A percentile compares a stretch with the other conserved stretches of the same genome.
These are phyloP conservation scores for Phytophthora nicotianae DNA, from an alignment of 352 stramenopile species.

Conservation along the genomic window DNA sequence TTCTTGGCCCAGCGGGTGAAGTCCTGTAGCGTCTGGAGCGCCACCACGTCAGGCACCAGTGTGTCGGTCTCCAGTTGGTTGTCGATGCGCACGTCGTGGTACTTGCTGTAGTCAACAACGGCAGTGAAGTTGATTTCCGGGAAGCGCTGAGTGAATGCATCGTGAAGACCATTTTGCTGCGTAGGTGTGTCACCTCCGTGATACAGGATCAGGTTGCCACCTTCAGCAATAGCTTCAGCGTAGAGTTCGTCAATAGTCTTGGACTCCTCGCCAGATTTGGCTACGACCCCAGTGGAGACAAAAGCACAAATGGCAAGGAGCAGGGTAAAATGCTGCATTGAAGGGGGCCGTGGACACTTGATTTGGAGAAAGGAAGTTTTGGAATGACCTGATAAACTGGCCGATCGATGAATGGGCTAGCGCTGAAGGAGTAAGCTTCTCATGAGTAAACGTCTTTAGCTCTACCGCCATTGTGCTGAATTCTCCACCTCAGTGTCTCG, in stretches of 20 bases:
- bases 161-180: constrained; percentile 30
- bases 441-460: background rate
- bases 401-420: background rate
- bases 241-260: constrained; percentile 51
- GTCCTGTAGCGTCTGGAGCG: constrained; percentile 57
- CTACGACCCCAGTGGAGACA: constrained; percentile 5
- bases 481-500: no score
- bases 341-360: background rate
- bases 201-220: constrained; percentile 53
- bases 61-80: constrained; percentile 57
- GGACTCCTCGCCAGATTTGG: constrained; percentile 35
- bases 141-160: constrained; percentile 38
- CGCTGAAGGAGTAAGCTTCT: background rate
- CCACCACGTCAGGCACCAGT: constrained; percentile 46
- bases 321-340: background rate
- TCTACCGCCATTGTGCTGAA: background rate
- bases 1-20: constrained; percentile 43
- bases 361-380: background rate
- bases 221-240: constrained; percentile 46
- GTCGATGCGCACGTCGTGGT: constrained; percentile 63
- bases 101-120: constrained; percentile 62
- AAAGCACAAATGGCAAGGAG: background rate
- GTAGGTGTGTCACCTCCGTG: constrained; percentile 41
- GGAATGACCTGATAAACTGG: background rate
- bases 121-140: constrained; percentile 62